These are phyloP conservation scores for Acacia crassicarpa DNA, from an alignment of 306 rosid species.

Conservation along the genomic window DNA sequence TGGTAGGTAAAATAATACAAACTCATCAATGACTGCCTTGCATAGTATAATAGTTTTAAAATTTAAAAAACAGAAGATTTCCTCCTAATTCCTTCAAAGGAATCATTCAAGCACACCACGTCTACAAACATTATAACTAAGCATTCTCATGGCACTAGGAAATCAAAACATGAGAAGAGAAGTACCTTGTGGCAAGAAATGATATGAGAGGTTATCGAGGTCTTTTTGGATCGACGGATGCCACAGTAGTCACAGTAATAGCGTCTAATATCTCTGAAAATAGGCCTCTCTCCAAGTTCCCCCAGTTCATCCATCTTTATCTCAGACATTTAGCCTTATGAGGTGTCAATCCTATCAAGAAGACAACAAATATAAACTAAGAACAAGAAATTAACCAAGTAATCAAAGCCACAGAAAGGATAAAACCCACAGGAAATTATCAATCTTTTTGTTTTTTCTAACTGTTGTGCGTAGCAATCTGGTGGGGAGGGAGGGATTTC, in stretches of 20 bases:
- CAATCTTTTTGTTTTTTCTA: not conserved
- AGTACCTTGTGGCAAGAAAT: conserved; percentile 66
- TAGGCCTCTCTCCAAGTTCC: conserved; percentile 39
- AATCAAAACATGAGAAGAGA: not conserved
- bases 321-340: not conserved
- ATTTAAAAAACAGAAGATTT: no score
- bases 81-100: no score
- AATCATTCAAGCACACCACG: no score
- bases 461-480: not conserved
- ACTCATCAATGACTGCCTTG: not conserved
- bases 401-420: not conserved
- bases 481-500: no score
- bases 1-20: not conserved
- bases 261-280: conserved; percentile 53
- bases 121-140: no score
- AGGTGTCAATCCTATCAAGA: not conserved
- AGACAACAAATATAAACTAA: not conserved
- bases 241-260: conserved; percentile 63
- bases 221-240: conserved; percentile 67
- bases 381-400: not conserved
- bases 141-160: no score
- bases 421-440: not conserved
- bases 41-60: not conserved
- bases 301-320: conserved; percentile 39
- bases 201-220: conserved; percentile 57